A percentile compares a stretch with the other conserved stretches of the same genome.
phyloP scores from a whole-genome alignment of 306 rosid genomes.

The Vigna hirtella region DNA sequence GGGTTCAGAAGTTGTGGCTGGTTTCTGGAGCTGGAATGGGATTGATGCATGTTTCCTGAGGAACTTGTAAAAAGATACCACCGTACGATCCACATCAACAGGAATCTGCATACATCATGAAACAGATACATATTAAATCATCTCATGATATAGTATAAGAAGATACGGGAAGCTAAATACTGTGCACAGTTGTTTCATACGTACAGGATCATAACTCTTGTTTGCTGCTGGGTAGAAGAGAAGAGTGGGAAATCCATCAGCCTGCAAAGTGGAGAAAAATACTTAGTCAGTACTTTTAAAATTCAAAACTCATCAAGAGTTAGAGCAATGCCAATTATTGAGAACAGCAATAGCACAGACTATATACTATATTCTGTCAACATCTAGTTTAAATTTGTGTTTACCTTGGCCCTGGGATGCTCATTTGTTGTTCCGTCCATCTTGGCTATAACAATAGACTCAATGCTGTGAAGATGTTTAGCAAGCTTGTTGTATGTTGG shows the following conservation, averaged over 20 bases:
- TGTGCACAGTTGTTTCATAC: slow-evolving; percentile 3
- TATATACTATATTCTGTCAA: background rate
- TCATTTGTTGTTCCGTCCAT: slow-evolving; percentile 99
- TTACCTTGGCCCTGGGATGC: slow-evolving; percentile 97
- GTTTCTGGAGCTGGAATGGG: slow-evolving; percentile 88
- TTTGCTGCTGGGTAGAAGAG: slow-evolving; percentile 60
- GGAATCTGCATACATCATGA: slow-evolving; percentile 66
- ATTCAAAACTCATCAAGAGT: slow-evolving; percentile 9
- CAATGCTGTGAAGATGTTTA: slow-evolving; percentile 77
- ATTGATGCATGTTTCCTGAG: slow-evolving; percentile 86
- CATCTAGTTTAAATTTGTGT: slow-evolving; percentile 32
- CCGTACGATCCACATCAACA: slow-evolving; percentile 82
- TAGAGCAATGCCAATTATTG: slow-evolving; percentile 37
- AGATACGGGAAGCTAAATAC: background rate
- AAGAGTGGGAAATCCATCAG: slow-evolving; percentile 59
- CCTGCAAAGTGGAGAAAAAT: slow-evolving; percentile 44
- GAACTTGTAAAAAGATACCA: slow-evolving; percentile 82
- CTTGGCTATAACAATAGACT: slow-evolving; percentile 95
- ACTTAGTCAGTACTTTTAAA: slow-evolving; percentile 18
- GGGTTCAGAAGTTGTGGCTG: slow-evolving; percentile 57
- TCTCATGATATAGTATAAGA: background rate
- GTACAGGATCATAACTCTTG: slow-evolving; percentile 56
- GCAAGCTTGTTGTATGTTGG: slow-evolving; percentile 98
- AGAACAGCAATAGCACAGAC: slow-evolving; percentile 44
- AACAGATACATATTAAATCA: slow-evolving; percentile 31